A percentile compares a stretch with the other conserved stretches of the same genome.
Evolutionary conservation across 2,329 filamentous ascomycete genomes (phyloP).

Genomic region (Penicillium vulpinum): DNA sequence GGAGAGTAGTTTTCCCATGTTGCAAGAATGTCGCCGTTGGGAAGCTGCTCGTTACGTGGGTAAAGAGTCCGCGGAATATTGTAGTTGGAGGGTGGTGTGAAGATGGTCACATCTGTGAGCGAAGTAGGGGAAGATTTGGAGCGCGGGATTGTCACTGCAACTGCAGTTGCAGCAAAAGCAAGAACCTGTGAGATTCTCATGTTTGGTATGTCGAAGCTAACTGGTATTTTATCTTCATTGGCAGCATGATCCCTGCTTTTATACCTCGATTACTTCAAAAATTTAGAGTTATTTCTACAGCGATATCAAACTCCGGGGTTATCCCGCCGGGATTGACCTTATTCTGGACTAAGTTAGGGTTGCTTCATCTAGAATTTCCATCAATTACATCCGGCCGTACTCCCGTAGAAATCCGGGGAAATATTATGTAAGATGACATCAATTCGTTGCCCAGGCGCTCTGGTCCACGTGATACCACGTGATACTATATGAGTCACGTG

Average conservation of each 20-base stretch:
- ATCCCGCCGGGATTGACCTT: conserved; percentile 27
- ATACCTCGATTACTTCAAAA: neutral
- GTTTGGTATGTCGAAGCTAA: neutral
- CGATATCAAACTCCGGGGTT: neutral
- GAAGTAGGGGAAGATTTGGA: conserved; percentile 27
- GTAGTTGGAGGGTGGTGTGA: conserved; percentile 47
- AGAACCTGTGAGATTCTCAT: conserved; percentile 20
- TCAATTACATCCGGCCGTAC: conserved; percentile 10
- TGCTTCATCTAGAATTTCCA: conserved; percentile 11
- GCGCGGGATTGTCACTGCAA: conserved; percentile 10
- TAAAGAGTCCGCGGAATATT: conserved; percentile 53
- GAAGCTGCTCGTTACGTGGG: conserved; percentile 50
- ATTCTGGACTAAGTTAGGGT: conserved; percentile 13
- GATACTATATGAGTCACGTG: neutral
- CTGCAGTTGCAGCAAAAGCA: conserved; percentile 9
- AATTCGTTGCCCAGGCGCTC: neutral
- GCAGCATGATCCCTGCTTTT: conserved; percentile 1
- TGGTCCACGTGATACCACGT: neutral
- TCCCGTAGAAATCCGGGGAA: conserved; percentile 3
- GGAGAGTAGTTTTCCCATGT: conserved; percentile 58
- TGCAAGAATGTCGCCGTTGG: conserved; percentile 50
- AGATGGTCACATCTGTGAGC: conserved; percentile 39
- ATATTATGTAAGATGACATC: neutral
- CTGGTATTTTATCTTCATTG: neutral
- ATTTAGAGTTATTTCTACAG: neutral